These are phyloP conservation scores for Solanum boliviense DNA, from an alignment of 257 asterid genomes.

Conservation along the genomic window DNA sequence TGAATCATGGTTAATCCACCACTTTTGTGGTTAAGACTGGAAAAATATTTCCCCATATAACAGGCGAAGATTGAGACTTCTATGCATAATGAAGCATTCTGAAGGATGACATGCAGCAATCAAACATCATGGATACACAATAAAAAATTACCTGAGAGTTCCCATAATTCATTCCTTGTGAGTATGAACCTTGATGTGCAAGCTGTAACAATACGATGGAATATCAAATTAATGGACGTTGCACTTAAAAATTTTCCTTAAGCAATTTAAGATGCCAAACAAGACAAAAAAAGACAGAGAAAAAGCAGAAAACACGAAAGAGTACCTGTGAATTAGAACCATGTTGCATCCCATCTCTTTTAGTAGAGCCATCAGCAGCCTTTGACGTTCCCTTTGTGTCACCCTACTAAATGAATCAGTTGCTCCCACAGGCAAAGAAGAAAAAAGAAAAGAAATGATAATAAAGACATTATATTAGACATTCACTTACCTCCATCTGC, in stretches of 20 bases:
- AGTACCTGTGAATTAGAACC: constrained; percentile 42
- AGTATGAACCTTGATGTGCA: constrained; percentile 58
- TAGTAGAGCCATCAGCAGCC: constrained; percentile 60
- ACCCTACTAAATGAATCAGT: constrained; percentile 38
- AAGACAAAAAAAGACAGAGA: not conserved
- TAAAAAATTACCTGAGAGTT: constrained; percentile 46
- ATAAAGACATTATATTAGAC: not conserved
- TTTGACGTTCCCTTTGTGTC: constrained; percentile 73
- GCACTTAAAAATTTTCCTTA: not conserved
- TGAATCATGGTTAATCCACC: not conserved
- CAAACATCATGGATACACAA: not conserved
- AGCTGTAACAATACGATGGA: constrained; percentile 25
- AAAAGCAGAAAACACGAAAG: not conserved
- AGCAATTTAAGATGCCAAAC: not conserved
- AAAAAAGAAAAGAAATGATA: not conserved
- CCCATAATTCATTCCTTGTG: constrained; percentile 70
- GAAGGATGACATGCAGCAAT: not conserved
- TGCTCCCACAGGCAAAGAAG: not conserved
- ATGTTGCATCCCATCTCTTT: constrained; percentile 54
- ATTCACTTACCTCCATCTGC: constrained; percentile 77
- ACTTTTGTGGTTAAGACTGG: not conserved
- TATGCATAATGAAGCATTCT: not conserved
- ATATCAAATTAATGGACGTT: not conserved
- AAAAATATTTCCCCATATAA: not conserved
- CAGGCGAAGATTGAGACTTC: not conserved